Percentiles rank a stretch among this genome's conserved stretches.
Conservation (phyloP, 2,329 filamentous ascomycete genomes). For the Coniella vitis region DNA sequence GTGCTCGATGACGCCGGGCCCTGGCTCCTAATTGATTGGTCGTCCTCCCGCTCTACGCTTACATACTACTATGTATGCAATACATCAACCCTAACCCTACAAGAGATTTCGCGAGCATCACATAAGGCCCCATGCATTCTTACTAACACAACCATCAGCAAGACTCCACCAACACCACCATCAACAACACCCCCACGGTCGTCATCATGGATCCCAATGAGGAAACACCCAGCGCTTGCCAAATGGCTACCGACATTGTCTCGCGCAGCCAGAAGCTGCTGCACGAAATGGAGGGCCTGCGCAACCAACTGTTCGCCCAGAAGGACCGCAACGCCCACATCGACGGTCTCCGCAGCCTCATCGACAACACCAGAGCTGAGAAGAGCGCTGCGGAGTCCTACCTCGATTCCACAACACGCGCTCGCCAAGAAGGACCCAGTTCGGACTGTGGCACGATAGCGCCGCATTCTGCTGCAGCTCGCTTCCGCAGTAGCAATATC, state of each 20-base stretch:
- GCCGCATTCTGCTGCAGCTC: conserved; percentile 5
- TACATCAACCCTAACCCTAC: no score
- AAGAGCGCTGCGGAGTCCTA: not conserved
- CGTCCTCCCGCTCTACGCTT: no score
- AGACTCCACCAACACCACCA: no score
- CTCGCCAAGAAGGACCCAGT: not conserved
- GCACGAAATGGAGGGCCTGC: conserved; percentile 10
- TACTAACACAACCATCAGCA: no score
- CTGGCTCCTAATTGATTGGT: no score
- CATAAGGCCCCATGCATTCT: no score
- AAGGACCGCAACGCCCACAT: conserved; percentile 6
- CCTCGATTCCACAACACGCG: not conserved
- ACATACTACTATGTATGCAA: no score
- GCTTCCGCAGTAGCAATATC: conserved; percentile 13
- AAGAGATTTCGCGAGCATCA: no score
- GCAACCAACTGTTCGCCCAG: conserved; percentile 1
- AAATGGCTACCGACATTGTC: conserved; percentile 10
- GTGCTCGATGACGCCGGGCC: no score
- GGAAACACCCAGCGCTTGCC: not conserved
- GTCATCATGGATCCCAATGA: not conserved
- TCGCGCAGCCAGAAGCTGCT: conserved; percentile 7
- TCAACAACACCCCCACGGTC: no score
- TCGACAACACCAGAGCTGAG: conserved; percentile 5
- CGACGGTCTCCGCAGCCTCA: conserved; percentile 5
- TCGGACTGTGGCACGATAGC: not conserved